A percentile compares a stretch with the other conserved stretches of the same genome.
phyloP scores from a whole-genome alignment of 768 basidiomycete species.

The Lyophyllum semitale region DNA sequence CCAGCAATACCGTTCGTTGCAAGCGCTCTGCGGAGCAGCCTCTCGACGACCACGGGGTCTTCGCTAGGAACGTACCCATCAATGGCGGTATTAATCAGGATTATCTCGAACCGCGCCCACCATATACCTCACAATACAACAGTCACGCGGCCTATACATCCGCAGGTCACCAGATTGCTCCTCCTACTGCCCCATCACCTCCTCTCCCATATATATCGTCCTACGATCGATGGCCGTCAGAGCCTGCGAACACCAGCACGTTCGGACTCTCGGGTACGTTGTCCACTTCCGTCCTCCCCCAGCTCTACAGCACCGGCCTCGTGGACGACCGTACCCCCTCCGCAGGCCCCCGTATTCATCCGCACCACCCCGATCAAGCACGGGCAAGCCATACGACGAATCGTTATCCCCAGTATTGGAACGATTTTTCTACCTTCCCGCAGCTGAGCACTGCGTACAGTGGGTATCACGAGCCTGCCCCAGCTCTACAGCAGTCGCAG shows the following conservation, averaged over 20 bases:
- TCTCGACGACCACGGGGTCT: slow-evolving; percentile 32
- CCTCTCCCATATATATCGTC: slow-evolving; percentile 9
- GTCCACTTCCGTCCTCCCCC: slow-evolving; percentile 74
- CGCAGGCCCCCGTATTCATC: slow-evolving; percentile 2
- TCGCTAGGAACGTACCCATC: slow-evolving; percentile 2
- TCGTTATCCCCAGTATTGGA: slow-evolving; percentile 57
- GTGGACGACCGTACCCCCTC: slow-evolving; percentile 44
- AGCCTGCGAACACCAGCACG: slow-evolving; percentile 23
- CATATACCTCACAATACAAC: slow-evolving; percentile 13
- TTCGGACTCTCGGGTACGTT: slow-evolving; percentile 46
- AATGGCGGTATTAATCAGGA: slow-evolving; percentile 7
- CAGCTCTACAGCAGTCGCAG: slow-evolving; percentile 17
- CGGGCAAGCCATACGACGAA: slow-evolving; percentile 21
- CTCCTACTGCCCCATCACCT: slow-evolving; percentile 1
- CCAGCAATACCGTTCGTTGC: slow-evolving; percentile 34
- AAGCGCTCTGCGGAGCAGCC: slow-evolving; percentile 65
- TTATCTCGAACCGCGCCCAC: slow-evolving; percentile 20
- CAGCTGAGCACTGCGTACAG: slow-evolving; percentile 47
- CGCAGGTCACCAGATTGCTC: slow-evolving; percentile 7
- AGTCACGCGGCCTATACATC: slow-evolving; percentile 10
- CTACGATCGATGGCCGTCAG: slow-evolving; percentile 50
- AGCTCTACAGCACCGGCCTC: slow-evolving; percentile 74
- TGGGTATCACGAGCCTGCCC: slow-evolving; percentile 19
- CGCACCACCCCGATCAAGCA: slow-evolving; percentile 11
- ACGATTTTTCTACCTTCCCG: slow-evolving; percentile 53